These are phyloP conservation scores for Lophiotrema nucula DNA, from an alignment of 495 filamentous ascomycete species.

Conservation along the genomic window DNA sequence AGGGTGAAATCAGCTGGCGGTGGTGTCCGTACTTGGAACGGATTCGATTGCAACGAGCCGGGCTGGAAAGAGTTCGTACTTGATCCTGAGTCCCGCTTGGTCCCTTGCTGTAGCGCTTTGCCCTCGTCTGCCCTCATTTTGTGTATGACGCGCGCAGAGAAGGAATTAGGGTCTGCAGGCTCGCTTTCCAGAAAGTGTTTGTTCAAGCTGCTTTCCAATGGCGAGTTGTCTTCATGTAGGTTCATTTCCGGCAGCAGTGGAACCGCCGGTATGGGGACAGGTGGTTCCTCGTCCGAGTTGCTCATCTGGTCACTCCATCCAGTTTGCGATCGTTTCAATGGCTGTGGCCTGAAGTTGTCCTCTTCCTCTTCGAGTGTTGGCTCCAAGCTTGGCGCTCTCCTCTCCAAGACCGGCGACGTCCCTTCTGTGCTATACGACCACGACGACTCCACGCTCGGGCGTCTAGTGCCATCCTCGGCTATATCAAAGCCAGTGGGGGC, in stretches of 20 bases:
- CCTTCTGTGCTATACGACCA: conserved; percentile 25
- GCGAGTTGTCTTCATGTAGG: conserved; percentile 20
- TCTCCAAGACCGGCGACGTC: conserved; percentile 1
- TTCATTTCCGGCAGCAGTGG: conserved; percentile 19
- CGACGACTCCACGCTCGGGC: conserved; percentile 31
- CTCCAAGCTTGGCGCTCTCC: conserved; percentile 10
- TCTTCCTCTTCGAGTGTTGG: conserved; percentile 27
- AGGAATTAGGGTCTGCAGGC: conserved; percentile 39
- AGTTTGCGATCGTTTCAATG: conserved; percentile 24
- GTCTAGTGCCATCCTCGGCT: conserved; percentile 12
- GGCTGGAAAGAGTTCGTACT: conserved; percentile 20
- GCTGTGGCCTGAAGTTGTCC: conserved; percentile 23
- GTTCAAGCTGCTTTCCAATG: conserved; percentile 12
- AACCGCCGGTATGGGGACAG: not conserved
- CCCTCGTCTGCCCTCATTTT: conserved; percentile 74
- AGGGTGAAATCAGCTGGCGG: not conserved
- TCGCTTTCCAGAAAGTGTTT: conserved; percentile 28
- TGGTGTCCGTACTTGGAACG: conserved; percentile 19
- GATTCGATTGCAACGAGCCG: conserved; percentile 7
- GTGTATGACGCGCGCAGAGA: conserved; percentile 59
- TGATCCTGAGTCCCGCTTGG: conserved; percentile 20
- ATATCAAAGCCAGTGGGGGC: conserved; percentile 29
- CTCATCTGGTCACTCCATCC: conserved; percentile 18
- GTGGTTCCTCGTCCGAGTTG: conserved; percentile 10
- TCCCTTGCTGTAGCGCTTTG: conserved; percentile 54